Evolutionary conservation across 1,284 basidiomycete species (phyloP).

Genomic region (Rhizoctonia solani): DNA sequence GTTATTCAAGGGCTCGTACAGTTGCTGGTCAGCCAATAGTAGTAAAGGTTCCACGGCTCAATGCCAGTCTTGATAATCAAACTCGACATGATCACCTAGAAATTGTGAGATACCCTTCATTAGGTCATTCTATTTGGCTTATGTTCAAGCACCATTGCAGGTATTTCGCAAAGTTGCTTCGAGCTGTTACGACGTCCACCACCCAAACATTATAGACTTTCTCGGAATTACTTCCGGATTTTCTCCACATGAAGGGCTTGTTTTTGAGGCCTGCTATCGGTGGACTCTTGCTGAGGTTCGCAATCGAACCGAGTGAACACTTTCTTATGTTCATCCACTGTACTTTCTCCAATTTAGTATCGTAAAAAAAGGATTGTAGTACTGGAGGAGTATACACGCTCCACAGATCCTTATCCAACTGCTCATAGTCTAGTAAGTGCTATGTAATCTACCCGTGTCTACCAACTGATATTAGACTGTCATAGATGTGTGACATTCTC

Average conservation of each 20-base stretch:
- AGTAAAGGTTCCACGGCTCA: constrained; percentile 1
- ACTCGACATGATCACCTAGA: constrained; percentile 5
- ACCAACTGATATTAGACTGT: background rate
- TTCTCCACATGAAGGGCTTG: background rate
- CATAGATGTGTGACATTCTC: constrained; percentile 16
- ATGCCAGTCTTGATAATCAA: background rate
- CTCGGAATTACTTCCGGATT: background rate
- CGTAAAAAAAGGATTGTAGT: background rate
- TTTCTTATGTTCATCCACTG: background rate
- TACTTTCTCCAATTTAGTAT: background rate
- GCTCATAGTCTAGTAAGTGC: background rate
- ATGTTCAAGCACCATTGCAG: background rate
- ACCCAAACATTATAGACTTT: constrained; percentile 12
- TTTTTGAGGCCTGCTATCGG: constrained; percentile 14
- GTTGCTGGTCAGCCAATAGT: background rate
- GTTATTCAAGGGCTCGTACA: background rate
- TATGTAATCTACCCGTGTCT: too few relatives aligned
- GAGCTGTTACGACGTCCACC: background rate
- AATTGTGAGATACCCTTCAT: background rate
- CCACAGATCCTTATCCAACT: background rate
- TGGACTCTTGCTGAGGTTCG: constrained; percentile 1
- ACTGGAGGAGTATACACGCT: background rate
- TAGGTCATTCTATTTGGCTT: too few relatives aligned
- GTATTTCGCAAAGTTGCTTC: background rate
- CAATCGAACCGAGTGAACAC: background rate